phyloP scores from a whole-genome alignment of 176 grass and related monocot species.

The Otatea glauca region DNA sequence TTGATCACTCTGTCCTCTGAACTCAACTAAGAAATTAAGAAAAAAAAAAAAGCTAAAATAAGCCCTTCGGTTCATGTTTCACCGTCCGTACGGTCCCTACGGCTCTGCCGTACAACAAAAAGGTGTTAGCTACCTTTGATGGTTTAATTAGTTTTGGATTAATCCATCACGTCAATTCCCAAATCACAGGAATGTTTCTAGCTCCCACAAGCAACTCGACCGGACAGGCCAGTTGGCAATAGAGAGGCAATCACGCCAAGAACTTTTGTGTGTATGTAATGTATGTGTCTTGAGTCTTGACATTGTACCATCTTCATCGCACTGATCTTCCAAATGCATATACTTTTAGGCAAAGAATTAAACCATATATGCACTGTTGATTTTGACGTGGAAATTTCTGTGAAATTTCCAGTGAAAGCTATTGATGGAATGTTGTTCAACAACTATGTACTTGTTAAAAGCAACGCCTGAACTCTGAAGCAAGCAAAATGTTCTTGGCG shows the following conservation, averaged over 20 bases:
- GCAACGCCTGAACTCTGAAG: neutral
- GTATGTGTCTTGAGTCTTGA: too few relatives aligned
- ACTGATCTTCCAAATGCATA: neutral
- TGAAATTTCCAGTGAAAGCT: neutral
- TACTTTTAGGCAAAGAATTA: neutral
- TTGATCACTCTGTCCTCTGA: neutral
- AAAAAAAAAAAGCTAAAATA: neutral
- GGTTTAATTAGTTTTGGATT: neutral
- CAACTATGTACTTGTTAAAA: neutral
- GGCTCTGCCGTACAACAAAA: conserved; percentile 2
- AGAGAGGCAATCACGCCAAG: neutral
- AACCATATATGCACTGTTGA: neutral
- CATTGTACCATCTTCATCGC: neutral
- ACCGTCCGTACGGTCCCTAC: neutral
- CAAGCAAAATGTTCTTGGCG: neutral
- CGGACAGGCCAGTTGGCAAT: neutral
- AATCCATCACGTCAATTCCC: neutral
- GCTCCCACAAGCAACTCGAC: conserved; percentile 17
- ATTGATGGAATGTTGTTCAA: neutral
- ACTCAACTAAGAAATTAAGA: neutral
- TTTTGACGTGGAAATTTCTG: neutral
- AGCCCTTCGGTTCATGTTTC: neutral
- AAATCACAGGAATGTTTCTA: neutral
- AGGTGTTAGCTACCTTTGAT: neutral
- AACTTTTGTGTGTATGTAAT: neutral